Percentiles rank a stretch among this genome's conserved stretches.
Conservation (phyloP, 768 basidiomycete genomes). For the Fomitopsis pulvina region DNA sequence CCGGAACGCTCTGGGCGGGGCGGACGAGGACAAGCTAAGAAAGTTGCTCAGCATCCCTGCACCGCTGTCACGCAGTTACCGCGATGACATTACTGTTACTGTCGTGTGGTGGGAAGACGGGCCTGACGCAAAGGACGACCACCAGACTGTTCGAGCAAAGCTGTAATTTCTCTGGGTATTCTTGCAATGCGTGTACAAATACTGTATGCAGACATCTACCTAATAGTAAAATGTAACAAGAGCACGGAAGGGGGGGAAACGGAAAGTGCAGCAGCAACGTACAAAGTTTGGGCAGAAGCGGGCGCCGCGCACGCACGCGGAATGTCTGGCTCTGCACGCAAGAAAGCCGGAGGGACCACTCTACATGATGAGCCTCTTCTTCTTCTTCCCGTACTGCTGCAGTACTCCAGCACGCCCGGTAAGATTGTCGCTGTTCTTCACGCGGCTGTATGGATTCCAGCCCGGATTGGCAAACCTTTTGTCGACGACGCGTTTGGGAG, state of each 20-base stretch:
- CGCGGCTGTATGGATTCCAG: slow-evolving; percentile 29
- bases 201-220: too few relatives aligned
- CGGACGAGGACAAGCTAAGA: slow-evolving; percentile 50
- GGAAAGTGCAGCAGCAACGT: too few relatives aligned
- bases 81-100: slow-evolving; percentile 83
- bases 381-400: slow-evolving; percentile 26
- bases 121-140: slow-evolving; percentile 28
- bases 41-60: slow-evolving; percentile 76
- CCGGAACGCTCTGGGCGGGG: slow-evolving; percentile 90
- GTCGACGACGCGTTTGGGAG: slow-evolving; percentile 2
- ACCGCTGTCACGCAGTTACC: slow-evolving; percentile 65
- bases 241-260: too few relatives aligned
- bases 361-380: slow-evolving; percentile 30
- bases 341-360: too few relatives aligned
- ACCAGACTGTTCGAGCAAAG: slow-evolving; percentile 5
- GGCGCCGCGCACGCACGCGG: too few relatives aligned
- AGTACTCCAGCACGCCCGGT: slow-evolving; percentile 15
- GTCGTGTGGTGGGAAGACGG: slow-evolving; percentile 82
- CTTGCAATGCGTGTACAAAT: not conserved
- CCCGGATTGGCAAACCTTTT: slow-evolving; percentile 1
- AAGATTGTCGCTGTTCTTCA: slow-evolving; percentile 30
- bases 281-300: too few relatives aligned
- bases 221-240: too few relatives aligned
- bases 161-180: slow-evolving; percentile 1
- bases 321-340: too few relatives aligned